phyloP scores from a whole-genome alignment of 225 moss, liverwort and hornwort species.

The Takakia lepidozioides region DNA sequence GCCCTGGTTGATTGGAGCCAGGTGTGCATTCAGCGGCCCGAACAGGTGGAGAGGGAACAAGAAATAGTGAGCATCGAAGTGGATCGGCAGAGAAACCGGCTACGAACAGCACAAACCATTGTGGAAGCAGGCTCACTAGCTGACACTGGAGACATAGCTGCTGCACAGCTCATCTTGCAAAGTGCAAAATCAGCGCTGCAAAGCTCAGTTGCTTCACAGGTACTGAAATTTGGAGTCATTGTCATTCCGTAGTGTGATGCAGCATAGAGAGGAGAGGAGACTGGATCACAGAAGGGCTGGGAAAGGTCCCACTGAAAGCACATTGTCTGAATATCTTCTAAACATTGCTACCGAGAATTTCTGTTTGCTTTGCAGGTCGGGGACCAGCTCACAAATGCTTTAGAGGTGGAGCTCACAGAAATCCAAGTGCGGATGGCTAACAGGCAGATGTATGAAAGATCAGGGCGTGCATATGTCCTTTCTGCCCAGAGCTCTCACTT shows the following conservation, averaged over 20 bases:
- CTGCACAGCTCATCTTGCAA: constrained; percentile 22
- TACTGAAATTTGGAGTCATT: too few species aligned
- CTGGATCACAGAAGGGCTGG: too few species aligned
- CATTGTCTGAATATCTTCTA: too few species aligned
- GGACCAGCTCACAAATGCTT: constrained; percentile 19
- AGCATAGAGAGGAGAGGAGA: too few species aligned
- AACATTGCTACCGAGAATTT: too few species aligned
- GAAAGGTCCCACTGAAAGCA: not conserved
- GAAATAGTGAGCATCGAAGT: constrained; percentile 26
- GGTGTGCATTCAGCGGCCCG: constrained; percentile 20
- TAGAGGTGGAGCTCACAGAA: constrained; percentile 29
- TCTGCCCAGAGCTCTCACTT: constrained; percentile 43
- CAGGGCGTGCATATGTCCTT: constrained; percentile 38
- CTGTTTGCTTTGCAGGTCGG: constrained; percentile 13
- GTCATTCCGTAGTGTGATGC: too few species aligned
- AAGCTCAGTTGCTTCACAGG: constrained; percentile 31
- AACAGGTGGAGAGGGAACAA: constrained; percentile 9
- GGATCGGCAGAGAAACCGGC: constrained; percentile 35
- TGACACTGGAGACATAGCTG: constrained; percentile 26
- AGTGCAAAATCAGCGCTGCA: constrained; percentile 15
- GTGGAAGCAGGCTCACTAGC: constrained; percentile 28
- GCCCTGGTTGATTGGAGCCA: not conserved
- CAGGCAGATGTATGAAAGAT: constrained; percentile 31
- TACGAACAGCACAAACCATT: constrained; percentile 26
- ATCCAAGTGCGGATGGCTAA: constrained; percentile 33